Evolutionary conservation across 495 filamentous ascomycete species (phyloP).

Genomic region (Tuber microsphaerosporum): DNA sequence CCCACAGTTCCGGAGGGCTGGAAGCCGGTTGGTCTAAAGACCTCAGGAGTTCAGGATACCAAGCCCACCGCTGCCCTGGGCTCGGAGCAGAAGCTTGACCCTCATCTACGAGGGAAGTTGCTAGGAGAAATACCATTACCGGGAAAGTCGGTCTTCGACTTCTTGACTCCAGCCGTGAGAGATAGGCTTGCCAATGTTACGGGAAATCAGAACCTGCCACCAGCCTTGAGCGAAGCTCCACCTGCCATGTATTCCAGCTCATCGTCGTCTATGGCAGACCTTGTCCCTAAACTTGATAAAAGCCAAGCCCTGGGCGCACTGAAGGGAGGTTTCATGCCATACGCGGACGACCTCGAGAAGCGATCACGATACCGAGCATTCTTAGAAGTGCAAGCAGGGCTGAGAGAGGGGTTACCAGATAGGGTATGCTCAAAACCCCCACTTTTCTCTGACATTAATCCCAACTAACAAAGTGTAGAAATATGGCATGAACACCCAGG

Average conservation of each 20-base stretch:
- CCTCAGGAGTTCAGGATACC: background rate
- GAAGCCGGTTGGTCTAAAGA: constrained; percentile 53
- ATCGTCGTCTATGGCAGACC: constrained; percentile 38
- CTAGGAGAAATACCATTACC: constrained; percentile 77
- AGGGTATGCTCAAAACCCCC: constrained; percentile 41
- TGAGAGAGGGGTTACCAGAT: constrained; percentile 55
- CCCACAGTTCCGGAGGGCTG: constrained; percentile 71
- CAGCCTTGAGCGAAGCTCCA: constrained; percentile 59
- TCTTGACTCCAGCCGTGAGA: constrained; percentile 72
- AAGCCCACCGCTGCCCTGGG: constrained; percentile 59
- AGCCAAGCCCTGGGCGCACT: constrained; percentile 67
- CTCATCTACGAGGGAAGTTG: constrained; percentile 69
- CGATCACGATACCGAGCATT: constrained; percentile 69
- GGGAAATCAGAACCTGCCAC: constrained; percentile 68
- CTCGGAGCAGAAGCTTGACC: constrained; percentile 58
- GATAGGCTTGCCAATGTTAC: constrained; percentile 68
- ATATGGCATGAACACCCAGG: constrained; percentile 55
- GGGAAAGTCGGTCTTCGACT: constrained; percentile 93
- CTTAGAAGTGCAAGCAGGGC: constrained; percentile 68
- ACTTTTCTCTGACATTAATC: background rate
- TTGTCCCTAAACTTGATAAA: constrained; percentile 69
- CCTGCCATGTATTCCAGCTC: constrained; percentile 18
- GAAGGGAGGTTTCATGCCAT: constrained; percentile 73
- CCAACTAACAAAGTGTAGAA: constrained; percentile 26
- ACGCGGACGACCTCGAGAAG: constrained; percentile 73